Base-by-base conservation (phyloP, 2,329 filamentous ascomycete species). In the Claviceps arundinis region DNA sequence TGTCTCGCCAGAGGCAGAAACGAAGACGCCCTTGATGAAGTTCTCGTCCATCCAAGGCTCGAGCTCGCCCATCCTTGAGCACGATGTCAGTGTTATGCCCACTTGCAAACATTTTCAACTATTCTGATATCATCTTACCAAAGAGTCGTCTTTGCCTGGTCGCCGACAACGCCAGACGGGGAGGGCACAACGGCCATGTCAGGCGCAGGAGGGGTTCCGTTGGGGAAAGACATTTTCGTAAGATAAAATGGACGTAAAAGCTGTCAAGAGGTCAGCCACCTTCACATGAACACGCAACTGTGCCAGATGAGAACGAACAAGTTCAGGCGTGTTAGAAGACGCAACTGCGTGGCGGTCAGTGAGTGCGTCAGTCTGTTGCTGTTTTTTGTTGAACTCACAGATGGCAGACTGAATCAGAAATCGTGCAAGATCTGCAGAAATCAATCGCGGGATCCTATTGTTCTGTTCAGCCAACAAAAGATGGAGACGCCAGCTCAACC, bases 11-110 rank as follows among this genome's bases (percentile, higher is more conserved):
- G 95, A 87, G 62, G 90, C 83, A 64, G 89, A 95, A 57, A 75
- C 65, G 79, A 89, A 97, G 46, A 97, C 82, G 61, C 87, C 93
- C 71, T 94, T 90, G 65, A 98, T 87, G 69, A 97, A 98, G 72
- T 91, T 94, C 75, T 98, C 93, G 62, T 98, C 93, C 73, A 98
- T 97, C 93, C 93, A 98, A 30, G 89, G 88, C 71, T 97, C 91
- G 57, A 98, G 85, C 69, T 98, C 93, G 60, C 93, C 93, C 93
- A 98, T 98, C 91, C 90, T 95, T 56, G 22, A 37, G 5, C 41
- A 26, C 0, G 7, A 4, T 2, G 37, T 65, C 9, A 65, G 56
- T n/a, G 30, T 4, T n/a, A 17, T 16, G 13, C n/a, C 11, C 19
- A 9, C 22, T 17, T 24, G 26, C 22, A 30, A 13, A 7, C 4